These are phyloP conservation scores for Ustilago xerochloae DNA, from an alignment of 1,284 basidiomycete species.

Conservation along the genomic window DNA sequence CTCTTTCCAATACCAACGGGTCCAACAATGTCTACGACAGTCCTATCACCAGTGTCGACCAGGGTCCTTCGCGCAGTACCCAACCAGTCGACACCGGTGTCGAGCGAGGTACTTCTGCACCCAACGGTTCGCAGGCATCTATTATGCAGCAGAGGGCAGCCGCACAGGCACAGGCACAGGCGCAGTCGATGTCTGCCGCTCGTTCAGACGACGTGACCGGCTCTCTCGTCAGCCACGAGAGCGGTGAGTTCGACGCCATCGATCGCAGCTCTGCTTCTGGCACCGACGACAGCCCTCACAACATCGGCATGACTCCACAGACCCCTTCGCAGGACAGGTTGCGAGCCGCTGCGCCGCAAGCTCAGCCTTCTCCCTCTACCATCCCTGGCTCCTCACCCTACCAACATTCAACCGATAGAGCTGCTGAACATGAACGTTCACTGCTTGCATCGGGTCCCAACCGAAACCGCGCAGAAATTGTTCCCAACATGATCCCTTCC, in stretches of 20 bases:
- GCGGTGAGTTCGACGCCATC: constrained; percentile 46
- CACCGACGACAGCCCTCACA: constrained; percentile 32
- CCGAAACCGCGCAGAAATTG: constrained; percentile 35
- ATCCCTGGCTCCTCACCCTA: constrained; percentile 26
- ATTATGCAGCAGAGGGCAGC: constrained; percentile 62
- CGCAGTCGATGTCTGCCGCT: constrained; percentile 36
- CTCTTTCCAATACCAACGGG: constrained; percentile 18
- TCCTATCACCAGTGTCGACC: constrained; percentile 37
- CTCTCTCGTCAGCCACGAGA: constrained; percentile 30
- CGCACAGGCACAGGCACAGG: constrained; percentile 53
- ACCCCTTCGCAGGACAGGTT: constrained; percentile 10
- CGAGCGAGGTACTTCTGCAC: constrained; percentile 4
- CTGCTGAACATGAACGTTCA: constrained; percentile 34
- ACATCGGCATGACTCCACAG: constrained; percentile 7
- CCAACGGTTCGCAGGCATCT: constrained; percentile 32
- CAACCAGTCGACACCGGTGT: constrained; percentile 27
- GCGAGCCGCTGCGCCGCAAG: constrained; percentile 24
- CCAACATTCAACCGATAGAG: constrained; percentile 13
- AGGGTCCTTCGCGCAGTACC: constrained; percentile 28
- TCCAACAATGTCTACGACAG: constrained; percentile 20
- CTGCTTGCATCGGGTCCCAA: constrained; percentile 46
- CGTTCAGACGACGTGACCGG: constrained; percentile 18
- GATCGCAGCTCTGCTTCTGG: constrained; percentile 48
- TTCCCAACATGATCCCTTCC: constrained; percentile 38
- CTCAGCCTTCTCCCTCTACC: constrained; percentile 16